phyloP scores from a whole-genome alignment of 176 grass and related monocot species.

The Zea luxurians region DNA sequence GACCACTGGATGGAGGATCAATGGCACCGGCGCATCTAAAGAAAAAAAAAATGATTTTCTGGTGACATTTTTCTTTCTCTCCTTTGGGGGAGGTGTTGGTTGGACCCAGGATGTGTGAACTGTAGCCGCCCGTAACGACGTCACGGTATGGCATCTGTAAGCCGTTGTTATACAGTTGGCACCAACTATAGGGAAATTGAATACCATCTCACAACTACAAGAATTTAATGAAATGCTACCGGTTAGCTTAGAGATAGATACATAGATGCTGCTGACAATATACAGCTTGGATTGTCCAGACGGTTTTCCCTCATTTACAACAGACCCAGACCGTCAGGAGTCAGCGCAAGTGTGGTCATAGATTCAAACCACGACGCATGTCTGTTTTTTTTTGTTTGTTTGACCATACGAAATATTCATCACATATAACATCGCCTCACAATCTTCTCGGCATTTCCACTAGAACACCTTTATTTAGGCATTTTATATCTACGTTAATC shows the following conservation, averaged over 20 bases:
- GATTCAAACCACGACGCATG: not conserved
- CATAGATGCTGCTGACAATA: not conserved
- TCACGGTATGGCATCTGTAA: slow-evolving; percentile 10
- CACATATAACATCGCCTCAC: not conserved
- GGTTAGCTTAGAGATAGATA: not conserved
- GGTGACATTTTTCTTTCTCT: not conserved
- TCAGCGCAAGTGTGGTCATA: not conserved
- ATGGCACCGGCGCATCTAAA: not conserved
- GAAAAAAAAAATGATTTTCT: not conserved
- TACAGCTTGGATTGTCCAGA: not conserved
- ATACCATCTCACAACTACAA: not conserved
- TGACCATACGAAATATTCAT: not conserved
- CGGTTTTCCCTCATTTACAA: not conserved
- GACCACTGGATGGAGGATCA: not conserved
- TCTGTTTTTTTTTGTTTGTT: not conserved
- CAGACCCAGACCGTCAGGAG: not conserved
- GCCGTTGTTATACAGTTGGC: slow-evolving; percentile 25
- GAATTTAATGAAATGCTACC: not conserved
- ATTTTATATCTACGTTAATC: not conserved
- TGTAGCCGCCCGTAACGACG: not conserved
- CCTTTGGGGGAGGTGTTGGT: not conserved
- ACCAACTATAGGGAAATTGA: slow-evolving; percentile 11
- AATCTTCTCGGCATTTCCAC: not conserved
- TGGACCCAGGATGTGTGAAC: not conserved
- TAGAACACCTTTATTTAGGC: not conserved